These are phyloP conservation scores for Cyclospora cayetanensis DNA, from an alignment of 169 alveolate genomes.

Conservation along the genomic window DNA sequence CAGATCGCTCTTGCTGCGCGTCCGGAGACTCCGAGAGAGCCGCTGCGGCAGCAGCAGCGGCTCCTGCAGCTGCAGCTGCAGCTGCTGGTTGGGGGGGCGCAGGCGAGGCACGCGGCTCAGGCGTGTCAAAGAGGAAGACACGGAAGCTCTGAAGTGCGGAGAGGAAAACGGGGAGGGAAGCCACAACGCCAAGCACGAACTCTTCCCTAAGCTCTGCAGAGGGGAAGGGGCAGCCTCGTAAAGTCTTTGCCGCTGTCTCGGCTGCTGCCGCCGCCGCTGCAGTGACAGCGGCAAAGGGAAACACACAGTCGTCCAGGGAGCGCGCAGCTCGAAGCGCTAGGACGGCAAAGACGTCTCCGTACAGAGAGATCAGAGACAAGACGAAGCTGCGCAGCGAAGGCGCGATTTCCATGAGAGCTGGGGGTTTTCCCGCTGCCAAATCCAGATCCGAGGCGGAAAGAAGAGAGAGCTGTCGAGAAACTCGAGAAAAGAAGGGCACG, in stretches of 20 bases:
- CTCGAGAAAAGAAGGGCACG: conserved; percentile 65
- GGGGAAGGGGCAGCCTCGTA: conserved; percentile 48
- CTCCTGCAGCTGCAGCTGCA: background rate
- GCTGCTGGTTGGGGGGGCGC: background rate
- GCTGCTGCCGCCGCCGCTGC: conserved; percentile 52
- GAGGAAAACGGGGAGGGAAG: conserved; percentile 63
- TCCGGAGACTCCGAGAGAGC: background rate
- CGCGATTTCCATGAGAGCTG: background rate
- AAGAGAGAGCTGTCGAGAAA: conserved; percentile 50
- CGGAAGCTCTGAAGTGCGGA: conserved; percentile 60
- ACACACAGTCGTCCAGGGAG: conserved; percentile 55
- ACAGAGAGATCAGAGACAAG: conserved; percentile 44
- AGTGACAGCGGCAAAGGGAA: conserved; percentile 46
- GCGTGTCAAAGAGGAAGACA: background rate
- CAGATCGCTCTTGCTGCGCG: conserved; percentile 9
- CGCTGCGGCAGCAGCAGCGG: conserved; percentile 27
- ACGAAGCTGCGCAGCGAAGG: conserved; percentile 35
- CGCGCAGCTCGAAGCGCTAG: conserved; percentile 60
- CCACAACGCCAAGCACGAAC: conserved; percentile 24
- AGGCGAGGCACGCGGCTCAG: background rate
- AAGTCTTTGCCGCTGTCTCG: conserved; percentile 27
- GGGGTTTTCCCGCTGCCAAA: background rate
- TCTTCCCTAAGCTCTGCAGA: conserved; percentile 25
- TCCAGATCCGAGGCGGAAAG: conserved; percentile 47
- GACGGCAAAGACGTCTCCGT: conserved; percentile 63